Percentiles rank a stretch among this genome's conserved stretches.
Evolutionary conservation across 2,329 filamentous ascomycete genomes (phyloP).

Genomic region (Emmonsiellopsis sp.): DNA sequence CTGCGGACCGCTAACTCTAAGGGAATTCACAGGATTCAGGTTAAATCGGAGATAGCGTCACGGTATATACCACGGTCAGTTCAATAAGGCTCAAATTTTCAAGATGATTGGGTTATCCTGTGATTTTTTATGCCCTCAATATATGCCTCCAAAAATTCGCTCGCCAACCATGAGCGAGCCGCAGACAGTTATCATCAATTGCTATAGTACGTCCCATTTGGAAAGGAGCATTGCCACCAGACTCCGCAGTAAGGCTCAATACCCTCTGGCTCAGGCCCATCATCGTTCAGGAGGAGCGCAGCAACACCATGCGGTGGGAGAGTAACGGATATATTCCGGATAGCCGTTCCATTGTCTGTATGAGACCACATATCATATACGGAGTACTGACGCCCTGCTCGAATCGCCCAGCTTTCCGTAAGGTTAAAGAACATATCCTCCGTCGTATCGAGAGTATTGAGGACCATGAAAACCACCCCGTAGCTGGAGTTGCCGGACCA

Average conservation of each 20-base stretch:
- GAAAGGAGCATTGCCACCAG: slow-evolving; percentile 4
- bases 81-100: too few species aligned
- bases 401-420: slow-evolving; percentile 19
- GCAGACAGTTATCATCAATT: background rate
- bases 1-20: too few species aligned
- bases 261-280: slow-evolving; percentile 10
- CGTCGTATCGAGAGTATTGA: slow-evolving; percentile 15
- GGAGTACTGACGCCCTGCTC: slow-evolving; percentile 15
- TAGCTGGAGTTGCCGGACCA: slow-evolving; percentile 19
- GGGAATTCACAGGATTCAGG: too few species aligned
- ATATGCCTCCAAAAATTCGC: background rate
- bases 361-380: slow-evolving; percentile 20
- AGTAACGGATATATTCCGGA: slow-evolving; percentile 15
- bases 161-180: background rate
- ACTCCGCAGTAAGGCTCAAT: slow-evolving; percentile 12
- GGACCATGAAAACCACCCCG: slow-evolving; percentile 18
- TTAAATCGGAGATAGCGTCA: too few species aligned
- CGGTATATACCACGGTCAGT: too few species aligned
- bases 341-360: slow-evolving; percentile 12
- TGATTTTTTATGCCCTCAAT: background rate
- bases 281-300: slow-evolving; percentile 16
- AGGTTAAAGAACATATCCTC: slow-evolving; percentile 16
- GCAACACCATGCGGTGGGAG: slow-evolving; percentile 15
- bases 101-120: too few species aligned
- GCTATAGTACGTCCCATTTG: slow-evolving; percentile 6